Conservation (phyloP, 2,329 filamentous ascomycete genomes). For the Alternaria longipes region DNA sequence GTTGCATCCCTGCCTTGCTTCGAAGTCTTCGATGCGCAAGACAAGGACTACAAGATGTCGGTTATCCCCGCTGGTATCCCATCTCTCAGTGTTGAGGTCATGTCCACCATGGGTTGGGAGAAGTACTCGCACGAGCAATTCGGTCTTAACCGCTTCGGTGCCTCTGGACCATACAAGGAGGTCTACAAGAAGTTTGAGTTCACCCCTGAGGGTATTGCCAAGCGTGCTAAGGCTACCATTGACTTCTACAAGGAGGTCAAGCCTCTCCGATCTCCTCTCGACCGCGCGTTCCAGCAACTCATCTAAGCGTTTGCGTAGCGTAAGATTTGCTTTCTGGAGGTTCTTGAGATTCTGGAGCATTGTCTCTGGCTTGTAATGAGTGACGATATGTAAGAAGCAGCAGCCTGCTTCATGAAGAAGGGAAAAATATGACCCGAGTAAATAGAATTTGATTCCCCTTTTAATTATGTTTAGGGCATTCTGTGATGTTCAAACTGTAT, state of each 20-base stretch:
- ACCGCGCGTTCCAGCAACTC: conserved; percentile 97
- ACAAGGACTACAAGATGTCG: conserved; percentile 92
- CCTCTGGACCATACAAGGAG: conserved; percentile 95
- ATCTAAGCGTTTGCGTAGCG: conserved; percentile 67
- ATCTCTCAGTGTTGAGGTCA: conserved; percentile 91
- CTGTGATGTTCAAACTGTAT: too few species aligned
- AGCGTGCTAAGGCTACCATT: conserved; percentile 90
- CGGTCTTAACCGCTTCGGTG: conserved; percentile 98
- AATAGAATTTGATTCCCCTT: conserved; percentile 37
- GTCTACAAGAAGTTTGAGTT: conserved; percentile 99
- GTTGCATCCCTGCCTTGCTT: conserved; percentile 96
- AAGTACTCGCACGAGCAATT: conserved; percentile 99
- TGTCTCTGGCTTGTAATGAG: conserved; percentile 12
- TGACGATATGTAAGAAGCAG: conserved; percentile 26
- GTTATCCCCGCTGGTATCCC: conserved; percentile 95
- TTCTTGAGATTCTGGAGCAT: conserved; percentile 3
- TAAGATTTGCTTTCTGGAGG: conserved; percentile 10
- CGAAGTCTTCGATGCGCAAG: conserved; percentile 93
- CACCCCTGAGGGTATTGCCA: conserved; percentile 94
- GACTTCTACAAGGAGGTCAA: conserved; percentile 98
- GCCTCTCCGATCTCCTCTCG: conserved; percentile 87
- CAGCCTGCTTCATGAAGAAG: conserved; percentile 24
- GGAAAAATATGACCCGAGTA: conserved; percentile 25
- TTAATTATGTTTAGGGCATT: background rate
- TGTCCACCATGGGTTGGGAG: conserved; percentile 98